Evolutionary conservation across 441 rosid genomes (phyloP), one percentile per base, ranked within the genome.

Genomic region (Corymbia citriodora): DNA sequence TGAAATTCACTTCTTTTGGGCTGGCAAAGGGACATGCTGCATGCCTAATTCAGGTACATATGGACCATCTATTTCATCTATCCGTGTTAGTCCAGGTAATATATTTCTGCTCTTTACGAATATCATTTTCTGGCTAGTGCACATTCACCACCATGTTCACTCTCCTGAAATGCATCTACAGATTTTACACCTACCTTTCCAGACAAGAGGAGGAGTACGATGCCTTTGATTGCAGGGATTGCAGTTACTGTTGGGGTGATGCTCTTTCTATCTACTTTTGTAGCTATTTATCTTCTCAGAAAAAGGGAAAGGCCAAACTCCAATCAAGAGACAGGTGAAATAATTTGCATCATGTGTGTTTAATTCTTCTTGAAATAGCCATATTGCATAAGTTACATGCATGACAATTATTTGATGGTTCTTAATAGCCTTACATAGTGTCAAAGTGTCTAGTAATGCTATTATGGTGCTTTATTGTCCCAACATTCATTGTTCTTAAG

Each of bases 11-110:
- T 91, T 95, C 50, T 94, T 94, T 89, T 96, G 97, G 97, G 96
- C 97, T 93, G 98, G 98, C 55, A 95, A 96, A 91, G 97, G 98
- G 55, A 94, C 97, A 3, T 94, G 95, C 57, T 94, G 96, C 90
- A 91, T 91, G 86, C 97, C 97, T 81, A 63, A 33, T 31, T 90
- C 70, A 89, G 97, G 96, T 53, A 90, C 90, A 55, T 96, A 94
- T 88, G 97, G 98, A 89, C 97, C 98, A 33, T 90, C 93, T 19
- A 94, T 96, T 93, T 95, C 97, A 61, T 96, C 96, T 63, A 88
- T 95, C 61, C 93, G 55, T 91, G 94, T 90, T 55, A 88, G 81
- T 54, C 88, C 93, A 91, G 92, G 95, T 94, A 92, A 90, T 90
- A 31, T 18, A 68, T 8, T 90, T 53, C 55, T 88, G 27, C 72